These are phyloP conservation scores for Intubia oerlemansii DNA, from an alignment of 2,329 filamentous ascomycete species.

Conservation along the genomic window DNA sequence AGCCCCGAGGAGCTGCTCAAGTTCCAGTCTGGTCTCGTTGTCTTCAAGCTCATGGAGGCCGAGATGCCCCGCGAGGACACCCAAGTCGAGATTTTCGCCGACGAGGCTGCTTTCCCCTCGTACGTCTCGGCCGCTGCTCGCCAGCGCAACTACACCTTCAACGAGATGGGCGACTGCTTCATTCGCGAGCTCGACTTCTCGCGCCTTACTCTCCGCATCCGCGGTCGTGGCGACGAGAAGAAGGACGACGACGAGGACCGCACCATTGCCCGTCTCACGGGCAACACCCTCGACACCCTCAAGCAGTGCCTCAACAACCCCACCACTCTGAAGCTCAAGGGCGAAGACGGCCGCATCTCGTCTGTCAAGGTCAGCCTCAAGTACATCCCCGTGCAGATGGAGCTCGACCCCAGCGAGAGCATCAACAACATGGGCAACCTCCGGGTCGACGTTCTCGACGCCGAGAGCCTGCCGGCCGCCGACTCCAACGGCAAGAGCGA, in stretches of 20 bases:
- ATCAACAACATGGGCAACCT: constrained; percentile 98
- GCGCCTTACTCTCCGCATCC: constrained; percentile 67
- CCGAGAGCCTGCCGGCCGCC: constrained; percentile 68
- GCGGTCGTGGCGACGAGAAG: constrained; percentile 51
- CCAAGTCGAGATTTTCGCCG: constrained; percentile 73
- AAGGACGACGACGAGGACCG: constrained; percentile 46
- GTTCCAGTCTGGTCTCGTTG: constrained; percentile 77
- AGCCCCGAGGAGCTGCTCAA: constrained; percentile 60
- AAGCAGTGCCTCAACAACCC: constrained; percentile 86
- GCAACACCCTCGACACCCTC: constrained; percentile 68
- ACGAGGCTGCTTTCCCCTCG: constrained; percentile 83
- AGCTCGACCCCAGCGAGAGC: constrained; percentile 80
- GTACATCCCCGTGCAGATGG: constrained; percentile 88
- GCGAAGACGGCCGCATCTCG: constrained; percentile 52
- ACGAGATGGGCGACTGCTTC: constrained; percentile 89
- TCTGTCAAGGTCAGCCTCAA: constrained; percentile 82
- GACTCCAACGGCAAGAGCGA: constrained; percentile 95
- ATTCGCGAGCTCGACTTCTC: constrained; percentile 96
- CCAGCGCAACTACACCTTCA: constrained; percentile 48
- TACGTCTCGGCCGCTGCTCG: constrained; percentile 64
- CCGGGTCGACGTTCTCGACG: constrained; percentile 82
- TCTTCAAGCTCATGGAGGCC: constrained; percentile 85
- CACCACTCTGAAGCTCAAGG: constrained; percentile 59
- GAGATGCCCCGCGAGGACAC: constrained; percentile 58
- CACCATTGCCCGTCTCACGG: constrained; percentile 61